Evolutionary conservation across 129 eudicot species (phyloP).

Genomic region (Lactuca sativa): DNA sequence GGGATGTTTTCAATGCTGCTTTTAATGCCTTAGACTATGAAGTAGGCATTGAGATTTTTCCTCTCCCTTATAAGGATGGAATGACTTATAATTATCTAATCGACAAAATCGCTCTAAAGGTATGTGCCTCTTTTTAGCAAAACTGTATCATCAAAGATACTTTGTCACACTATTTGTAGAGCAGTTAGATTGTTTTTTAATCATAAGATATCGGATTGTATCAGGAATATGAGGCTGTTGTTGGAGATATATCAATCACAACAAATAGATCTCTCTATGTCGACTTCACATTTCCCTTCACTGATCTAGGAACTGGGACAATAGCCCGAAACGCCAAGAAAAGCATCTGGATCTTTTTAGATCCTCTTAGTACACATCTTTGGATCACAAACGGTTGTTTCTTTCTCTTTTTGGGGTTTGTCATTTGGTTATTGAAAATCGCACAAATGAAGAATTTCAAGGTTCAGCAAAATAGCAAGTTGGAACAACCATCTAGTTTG

Average conservation of each 20-base stretch:
- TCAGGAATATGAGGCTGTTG: neutral
- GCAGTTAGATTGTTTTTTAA: no score
- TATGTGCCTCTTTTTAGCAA: neutral
- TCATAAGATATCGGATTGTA: neutral
- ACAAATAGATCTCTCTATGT: neutral
- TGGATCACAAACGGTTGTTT: neutral
- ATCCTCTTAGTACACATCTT: neutral
- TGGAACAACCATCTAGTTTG: neutral
- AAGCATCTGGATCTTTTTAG: neutral
- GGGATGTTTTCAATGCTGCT: conserved; percentile 40
- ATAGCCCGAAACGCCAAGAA: neutral
- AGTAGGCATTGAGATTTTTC: neutral
- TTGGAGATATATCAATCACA: neutral
- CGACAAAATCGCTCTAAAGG: conserved; percentile 6
- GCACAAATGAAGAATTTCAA: neutral
- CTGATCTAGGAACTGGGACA: neutral
- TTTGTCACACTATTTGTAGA: no score
- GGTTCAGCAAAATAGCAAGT: neutral
- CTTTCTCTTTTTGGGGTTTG: neutral
- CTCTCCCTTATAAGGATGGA: neutral
- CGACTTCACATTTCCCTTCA: neutral
- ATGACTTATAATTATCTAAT: conserved; percentile 7
- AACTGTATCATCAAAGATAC: no score
- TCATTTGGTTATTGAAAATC: neutral
- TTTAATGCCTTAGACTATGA: conserved; percentile 8